Base-by-base conservation (phyloP, 805 yeast genomes). In the Tetrapisispora pingtungensis region DNA sequence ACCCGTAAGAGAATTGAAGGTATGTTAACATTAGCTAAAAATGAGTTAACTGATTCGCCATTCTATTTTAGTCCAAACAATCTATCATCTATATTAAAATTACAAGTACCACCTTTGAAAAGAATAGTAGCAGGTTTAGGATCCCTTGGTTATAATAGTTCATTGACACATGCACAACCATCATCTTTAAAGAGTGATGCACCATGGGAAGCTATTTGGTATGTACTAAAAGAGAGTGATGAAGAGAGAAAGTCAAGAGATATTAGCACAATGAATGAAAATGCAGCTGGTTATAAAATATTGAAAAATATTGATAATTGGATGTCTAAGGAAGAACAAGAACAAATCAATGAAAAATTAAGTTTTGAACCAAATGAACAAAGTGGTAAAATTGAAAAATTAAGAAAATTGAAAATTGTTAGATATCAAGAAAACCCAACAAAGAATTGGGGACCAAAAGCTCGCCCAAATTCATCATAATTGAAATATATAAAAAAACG, bases 401-500 rank as follows among this genome's bases (percentile, higher is more conserved):
- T 86, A 43, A 73, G 96, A 56, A 80, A 76, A 50, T 72, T 86
- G 46, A 87, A 87, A 64, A 77, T 90, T 59, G 87, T 87, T 13
- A 73, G 96, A 55, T 90, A 74, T 64, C 98, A 89, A 61, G 88
- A 80, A 58, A 90, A 89, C 58, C 99, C 99, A 14, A 75, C 87
- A 1, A 85, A 84, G 60, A 81, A 85, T 61, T 93, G 99, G 99
- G 99, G 99, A 1, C 99, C 97, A 32, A 86, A 84, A 67, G 78
- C 96, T 3, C 79, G 83, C 57, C 94, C 95, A 43, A 49, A 48
- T 38, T 35, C 50, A 24, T 49, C 51, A 20, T 44, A 41, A 26
- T 14, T 32, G 10, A 10, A 32, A 28, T 28, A 10, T 12, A 7
- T 7, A 5, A 28, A 28, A 28, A 28, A 28, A 28, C 31, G 12